These are phyloP conservation scores for Arachis stenosperma DNA, from an alignment of 306 rosid species.

Conservation along the genomic window DNA sequence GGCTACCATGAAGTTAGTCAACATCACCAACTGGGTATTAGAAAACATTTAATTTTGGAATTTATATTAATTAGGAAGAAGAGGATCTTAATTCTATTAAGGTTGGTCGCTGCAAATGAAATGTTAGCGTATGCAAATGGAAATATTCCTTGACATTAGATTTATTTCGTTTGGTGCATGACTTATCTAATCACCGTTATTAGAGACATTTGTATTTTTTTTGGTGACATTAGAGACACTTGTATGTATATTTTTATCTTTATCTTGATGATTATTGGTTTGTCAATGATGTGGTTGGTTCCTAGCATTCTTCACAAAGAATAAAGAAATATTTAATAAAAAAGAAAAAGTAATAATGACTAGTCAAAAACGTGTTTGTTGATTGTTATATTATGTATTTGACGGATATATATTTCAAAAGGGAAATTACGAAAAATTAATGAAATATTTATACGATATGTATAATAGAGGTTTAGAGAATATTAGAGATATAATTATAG, in stretches of 20 bases:
- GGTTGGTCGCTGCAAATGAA: background rate
- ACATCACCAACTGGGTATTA: background rate
- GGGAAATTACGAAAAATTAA: no score
- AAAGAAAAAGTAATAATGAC: no score
- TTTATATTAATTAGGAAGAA: background rate
- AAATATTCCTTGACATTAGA: background rate
- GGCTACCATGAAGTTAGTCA: conserved; percentile 13
- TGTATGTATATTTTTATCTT: background rate
- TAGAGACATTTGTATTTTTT: background rate
- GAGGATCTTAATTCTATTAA: background rate
- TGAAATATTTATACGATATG: no score
- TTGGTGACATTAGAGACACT: background rate
- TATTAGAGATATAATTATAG: no score
- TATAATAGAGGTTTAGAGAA: no score
- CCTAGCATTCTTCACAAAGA: background rate
- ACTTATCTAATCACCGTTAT: background rate
- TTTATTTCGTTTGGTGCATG: conserved; percentile 23
- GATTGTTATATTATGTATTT: no score
- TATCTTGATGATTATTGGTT: background rate
- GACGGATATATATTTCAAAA: no score
- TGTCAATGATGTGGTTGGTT: conserved; percentile 36
- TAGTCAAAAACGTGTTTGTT: background rate
- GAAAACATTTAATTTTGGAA: conserved; percentile 8
- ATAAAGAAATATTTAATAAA: background rate
- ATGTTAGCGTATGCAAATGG: background rate